These are phyloP conservation scores for Backusella luteola DNA, from an alignment of 192 early-diverging fungal genomes.

Conservation along the genomic window DNA sequence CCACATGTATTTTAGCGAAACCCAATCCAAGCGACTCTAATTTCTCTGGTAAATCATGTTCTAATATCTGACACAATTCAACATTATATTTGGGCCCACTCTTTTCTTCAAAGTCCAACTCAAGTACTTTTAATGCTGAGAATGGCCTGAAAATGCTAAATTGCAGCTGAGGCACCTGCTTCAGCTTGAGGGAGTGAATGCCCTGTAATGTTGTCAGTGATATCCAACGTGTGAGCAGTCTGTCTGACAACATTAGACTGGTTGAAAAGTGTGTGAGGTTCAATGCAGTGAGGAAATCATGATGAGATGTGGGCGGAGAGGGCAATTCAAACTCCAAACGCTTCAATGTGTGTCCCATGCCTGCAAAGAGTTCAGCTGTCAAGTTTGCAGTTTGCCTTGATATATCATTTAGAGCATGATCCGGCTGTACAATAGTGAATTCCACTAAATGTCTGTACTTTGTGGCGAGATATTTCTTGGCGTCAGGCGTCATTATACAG, in stretches of 20 bases:
- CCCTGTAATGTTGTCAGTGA: background rate
- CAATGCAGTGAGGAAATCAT: background rate
- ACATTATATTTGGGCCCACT: background rate
- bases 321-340: background rate
- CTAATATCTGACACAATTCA: background rate
- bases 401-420: background rate
- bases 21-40: background rate
- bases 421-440: background rate
- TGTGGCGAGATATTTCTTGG: background rate
- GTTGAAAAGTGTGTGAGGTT: background rate
- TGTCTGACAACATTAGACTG: background rate
- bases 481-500: background rate
- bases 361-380: background rate
- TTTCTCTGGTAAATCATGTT: background rate
- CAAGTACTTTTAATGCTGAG: background rate
- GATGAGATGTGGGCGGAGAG: background rate
- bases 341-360: background rate
- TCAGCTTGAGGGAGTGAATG: background rate
- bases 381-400: background rate
- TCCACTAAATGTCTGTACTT: background rate
- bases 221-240: background rate
- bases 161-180: background rate
- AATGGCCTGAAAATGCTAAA: background rate
- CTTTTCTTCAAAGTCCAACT: background rate
- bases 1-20: background rate